These are phyloP conservation scores for Kwoniella dejecticola DNA, from an alignment of 768 basidiomycete genomes.

Conservation along the genomic window DNA sequence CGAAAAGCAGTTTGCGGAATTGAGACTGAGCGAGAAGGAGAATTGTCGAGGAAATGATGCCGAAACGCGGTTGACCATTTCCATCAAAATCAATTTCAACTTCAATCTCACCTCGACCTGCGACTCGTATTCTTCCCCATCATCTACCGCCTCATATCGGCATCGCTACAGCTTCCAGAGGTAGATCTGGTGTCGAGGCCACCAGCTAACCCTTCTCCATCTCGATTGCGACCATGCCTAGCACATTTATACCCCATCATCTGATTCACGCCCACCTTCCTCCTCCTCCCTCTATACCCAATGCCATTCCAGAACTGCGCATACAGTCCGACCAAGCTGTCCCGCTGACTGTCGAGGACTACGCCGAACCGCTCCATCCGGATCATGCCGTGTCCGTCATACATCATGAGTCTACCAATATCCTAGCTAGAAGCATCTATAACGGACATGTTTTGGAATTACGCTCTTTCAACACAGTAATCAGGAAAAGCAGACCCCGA, in stretches of 20 bases:
- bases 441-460: constrained; percentile 51
- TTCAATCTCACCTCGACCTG: background rate
- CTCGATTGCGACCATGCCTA: constrained; percentile 28
- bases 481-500: constrained; percentile 11
- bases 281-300: constrained; percentile 39
- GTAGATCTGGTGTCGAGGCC: too few species aligned
- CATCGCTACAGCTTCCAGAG: too few species aligned
- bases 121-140: background rate
- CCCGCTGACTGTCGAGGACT: constrained; percentile 20
- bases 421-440: constrained; percentile 41
- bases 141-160: background rate
- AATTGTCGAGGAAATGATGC: background rate
- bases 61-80: constrained; percentile 6
- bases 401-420: constrained; percentile 28
- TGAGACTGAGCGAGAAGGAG: too few species aligned
- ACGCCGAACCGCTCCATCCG: constrained; percentile 36
- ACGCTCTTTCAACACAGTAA: constrained; percentile 20
- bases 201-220: too few species aligned
- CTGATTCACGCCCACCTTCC: constrained; percentile 49
- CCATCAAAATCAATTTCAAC: background rate
- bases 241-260: constrained; percentile 40
- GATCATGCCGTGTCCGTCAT: constrained; percentile 47
- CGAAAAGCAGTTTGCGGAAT: background rate
- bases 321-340: constrained; percentile 28
- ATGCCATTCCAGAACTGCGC: constrained; percentile 37